Percentiles rank a stretch among this genome's conserved stretches.
These are phyloP conservation scores for Diophrys sp. DNA, from an alignment of 73 alveolate genomes.

Conservation along the genomic window DNA sequence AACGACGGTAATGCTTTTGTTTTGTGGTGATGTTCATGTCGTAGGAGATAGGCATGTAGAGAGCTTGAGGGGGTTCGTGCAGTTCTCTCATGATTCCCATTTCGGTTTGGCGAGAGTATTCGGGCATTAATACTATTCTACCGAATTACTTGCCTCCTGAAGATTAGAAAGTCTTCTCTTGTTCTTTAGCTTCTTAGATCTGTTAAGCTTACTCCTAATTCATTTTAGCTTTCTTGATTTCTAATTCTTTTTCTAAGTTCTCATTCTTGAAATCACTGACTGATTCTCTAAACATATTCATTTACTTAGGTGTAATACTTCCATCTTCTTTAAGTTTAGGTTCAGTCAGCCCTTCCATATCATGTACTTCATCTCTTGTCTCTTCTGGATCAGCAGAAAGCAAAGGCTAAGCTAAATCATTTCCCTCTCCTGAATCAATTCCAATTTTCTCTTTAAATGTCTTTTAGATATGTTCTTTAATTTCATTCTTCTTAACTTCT, in stretches of 20 bases:
- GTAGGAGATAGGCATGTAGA: slow-evolving; percentile 49
- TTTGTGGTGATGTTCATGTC: slow-evolving; percentile 14
- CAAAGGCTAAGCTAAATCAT: not conserved
- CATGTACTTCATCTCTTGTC: not conserved
- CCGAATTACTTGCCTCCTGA: not conserved
- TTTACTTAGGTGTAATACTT: not conserved
- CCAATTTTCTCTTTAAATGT: not conserved
- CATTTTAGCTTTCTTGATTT: not conserved
- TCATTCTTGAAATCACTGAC: not conserved
- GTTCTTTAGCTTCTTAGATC: not conserved
- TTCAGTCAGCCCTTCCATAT: not conserved
- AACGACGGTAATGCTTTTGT: slow-evolving; percentile 41
- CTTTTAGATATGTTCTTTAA: not conserved
- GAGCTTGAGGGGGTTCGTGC: slow-evolving; percentile 28
- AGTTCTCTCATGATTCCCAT: slow-evolving; percentile 28
- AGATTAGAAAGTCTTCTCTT: too few relatives aligned
- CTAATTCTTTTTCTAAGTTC: not conserved
- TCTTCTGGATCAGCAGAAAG: not conserved
- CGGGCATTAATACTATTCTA: slow-evolving; percentile 27
- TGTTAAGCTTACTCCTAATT: not conserved
- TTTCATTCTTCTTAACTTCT: slow-evolving; percentile 1
- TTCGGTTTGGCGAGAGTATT: slow-evolving; percentile 33
- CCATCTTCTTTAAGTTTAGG: too few relatives aligned
- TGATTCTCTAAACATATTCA: not conserved
- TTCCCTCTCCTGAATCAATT: not conserved